These are phyloP conservation scores for Pulveroboletus sp. DNA, from an alignment of 768 basidiomycete genomes.

Conservation along the genomic window DNA sequence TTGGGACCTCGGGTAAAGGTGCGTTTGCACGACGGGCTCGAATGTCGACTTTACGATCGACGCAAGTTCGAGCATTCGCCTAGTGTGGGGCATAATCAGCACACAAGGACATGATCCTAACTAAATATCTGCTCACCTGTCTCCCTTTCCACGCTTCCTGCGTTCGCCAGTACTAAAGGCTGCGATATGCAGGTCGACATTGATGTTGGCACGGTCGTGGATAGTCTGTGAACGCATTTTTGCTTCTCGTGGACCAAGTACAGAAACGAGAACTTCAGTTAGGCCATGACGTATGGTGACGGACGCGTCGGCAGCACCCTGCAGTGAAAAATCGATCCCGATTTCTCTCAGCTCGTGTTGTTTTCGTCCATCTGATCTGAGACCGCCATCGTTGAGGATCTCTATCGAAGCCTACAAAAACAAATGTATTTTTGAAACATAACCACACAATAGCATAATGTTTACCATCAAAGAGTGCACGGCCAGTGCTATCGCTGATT, in stretches of 20 bases:
- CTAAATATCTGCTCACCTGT: slow-evolving; percentile 64
- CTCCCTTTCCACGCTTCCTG: slow-evolving; percentile 71
- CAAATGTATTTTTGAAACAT: too few species aligned
- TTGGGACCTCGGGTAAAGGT: slow-evolving; percentile 89
- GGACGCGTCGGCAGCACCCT: slow-evolving; percentile 81
- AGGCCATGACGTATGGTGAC: slow-evolving; percentile 85
- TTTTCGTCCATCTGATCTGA: slow-evolving; percentile 89
- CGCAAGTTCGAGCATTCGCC: slow-evolving; percentile 85
- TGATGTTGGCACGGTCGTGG: slow-evolving; percentile 86
- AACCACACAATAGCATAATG: too few species aligned
- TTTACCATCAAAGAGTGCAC: too few species aligned
- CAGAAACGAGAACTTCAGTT: slow-evolving; percentile 82
- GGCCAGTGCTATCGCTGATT: too few species aligned
- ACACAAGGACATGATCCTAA: neutral
- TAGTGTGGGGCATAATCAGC: slow-evolving; percentile 29
- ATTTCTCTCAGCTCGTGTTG: slow-evolving; percentile 89
- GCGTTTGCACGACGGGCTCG: slow-evolving; percentile 89
- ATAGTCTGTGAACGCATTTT: slow-evolving; percentile 74
- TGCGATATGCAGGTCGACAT: slow-evolving; percentile 84
- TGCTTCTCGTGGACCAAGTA: slow-evolving; percentile 91
- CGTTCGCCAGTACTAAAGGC: slow-evolving; percentile 85
- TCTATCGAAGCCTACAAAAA: slow-evolving; percentile 53
- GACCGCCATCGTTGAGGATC: slow-evolving; percentile 80
- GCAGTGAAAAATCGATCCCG: slow-evolving; percentile 70
- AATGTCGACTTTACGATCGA: slow-evolving; percentile 91